Base-by-base conservation (phyloP, 371 early-diverging fungal species). In the Lichtheimia hyalospora region DNA sequence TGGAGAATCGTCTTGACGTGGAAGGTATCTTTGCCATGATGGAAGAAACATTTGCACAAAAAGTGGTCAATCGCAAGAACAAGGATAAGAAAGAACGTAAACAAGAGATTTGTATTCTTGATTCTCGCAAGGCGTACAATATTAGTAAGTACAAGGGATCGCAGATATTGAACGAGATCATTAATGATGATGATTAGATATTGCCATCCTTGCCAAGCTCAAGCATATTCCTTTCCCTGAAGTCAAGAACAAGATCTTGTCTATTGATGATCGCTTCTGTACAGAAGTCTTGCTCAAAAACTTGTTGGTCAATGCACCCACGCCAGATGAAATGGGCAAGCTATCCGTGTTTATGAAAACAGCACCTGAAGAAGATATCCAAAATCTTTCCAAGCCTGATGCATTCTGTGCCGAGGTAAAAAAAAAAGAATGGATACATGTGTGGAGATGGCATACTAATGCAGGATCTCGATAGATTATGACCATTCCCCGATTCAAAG, bases 331-430 rank as follows among this genome's bases (percentile, higher is more conserved):
- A 61, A 84, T 87, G 75, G 92, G 89, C 5, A 80, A 85, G 59
- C 68, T 95, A 6, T 74, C 88, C 13, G 86, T 84, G 20, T 91
- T 88, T 63, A 23, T 75, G 14, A 76, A 74, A 43, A 87, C 89
- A 18, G 85, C 83, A 0, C 60, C 84, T 0, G 84, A 84, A 34
- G 87, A 91, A 15, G 87, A 87, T 54, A 64, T 84, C 23, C 68
- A 81, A 55, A 81, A 81, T 18, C 70, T 96, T 50, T 84, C 90
- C 7, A 76, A 84, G 28, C 84, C 96, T 3, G 97, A 96, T 39
- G 82, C 83, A 25, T 96, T 96, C 72, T 85, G 93, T 69, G 77
- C 92, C n/a, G 94, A 94, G 84, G 86, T 91, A 73, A 51, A 50
- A 23, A 20, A 24, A 52, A 73, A 51, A 50, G 20, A 20, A 24